Evolutionary conservation across 179 eudicot species (phyloP).

Genomic region (Carnegiea gigantea): DNA sequence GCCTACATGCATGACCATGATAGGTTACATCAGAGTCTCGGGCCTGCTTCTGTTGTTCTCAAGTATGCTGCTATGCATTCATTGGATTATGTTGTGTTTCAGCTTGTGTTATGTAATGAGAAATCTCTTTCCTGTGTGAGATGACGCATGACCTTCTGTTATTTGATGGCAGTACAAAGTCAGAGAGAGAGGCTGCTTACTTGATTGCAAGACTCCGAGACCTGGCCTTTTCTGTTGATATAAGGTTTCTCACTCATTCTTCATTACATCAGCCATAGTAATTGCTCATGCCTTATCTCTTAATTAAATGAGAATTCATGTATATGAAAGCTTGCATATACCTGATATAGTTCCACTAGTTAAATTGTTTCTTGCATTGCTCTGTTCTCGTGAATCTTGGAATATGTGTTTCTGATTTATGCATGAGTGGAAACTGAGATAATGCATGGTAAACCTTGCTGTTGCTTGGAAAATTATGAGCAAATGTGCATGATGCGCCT

Average conservation of each 20-base stretch:
- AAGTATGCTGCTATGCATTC: slow-evolving; percentile 50
- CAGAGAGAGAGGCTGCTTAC: slow-evolving; percentile 76
- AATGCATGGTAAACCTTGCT: neutral
- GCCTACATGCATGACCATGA: slow-evolving; percentile 91
- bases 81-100: neutral
- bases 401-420: slow-evolving; percentile 1
- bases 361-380: neutral
- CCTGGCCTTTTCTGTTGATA: slow-evolving; percentile 94
- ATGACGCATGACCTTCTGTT: slow-evolving; percentile 15
- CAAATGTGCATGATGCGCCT: neutral
- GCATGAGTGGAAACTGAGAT: neutral
- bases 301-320: neutral
- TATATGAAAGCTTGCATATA: neutral
- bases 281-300: neutral
- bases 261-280: neutral
- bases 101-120: slow-evolving; percentile 5
- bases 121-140: slow-evolving; percentile 8
- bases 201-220: slow-evolving; percentile 86
- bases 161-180: slow-evolving; percentile 58
- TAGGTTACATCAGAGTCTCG: slow-evolving; percentile 95
- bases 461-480: neutral
- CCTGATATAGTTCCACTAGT: neutral
- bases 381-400: neutral
- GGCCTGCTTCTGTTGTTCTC: slow-evolving; percentile 96
- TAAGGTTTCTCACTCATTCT: slow-evolving; percentile 47